A percentile compares a stretch with the other conserved stretches of the same genome.
Evolutionary conservation across 805 yeast species (phyloP).

Genomic region (Wickerhamiella musiphila): DNA sequence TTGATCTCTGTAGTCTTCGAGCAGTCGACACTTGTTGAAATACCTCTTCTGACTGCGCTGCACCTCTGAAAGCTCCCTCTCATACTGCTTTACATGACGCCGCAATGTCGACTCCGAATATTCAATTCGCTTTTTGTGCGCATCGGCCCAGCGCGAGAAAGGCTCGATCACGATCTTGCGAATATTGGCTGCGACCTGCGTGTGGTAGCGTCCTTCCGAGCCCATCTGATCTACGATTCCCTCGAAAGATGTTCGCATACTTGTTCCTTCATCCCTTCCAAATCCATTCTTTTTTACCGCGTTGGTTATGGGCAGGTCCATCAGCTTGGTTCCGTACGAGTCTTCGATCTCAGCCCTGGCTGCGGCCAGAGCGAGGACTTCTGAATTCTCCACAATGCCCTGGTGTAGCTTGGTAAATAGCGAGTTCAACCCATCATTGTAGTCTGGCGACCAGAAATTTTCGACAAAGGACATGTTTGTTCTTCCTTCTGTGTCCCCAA

Average conservation of each 20-base stretch:
- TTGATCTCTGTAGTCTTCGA: constrained; percentile 39
- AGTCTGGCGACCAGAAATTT: constrained; percentile 16
- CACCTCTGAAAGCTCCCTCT: constrained; percentile 32
- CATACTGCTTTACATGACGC: constrained; percentile 35
- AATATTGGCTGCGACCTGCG: constrained; percentile 45
- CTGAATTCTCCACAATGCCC: constrained; percentile 56
- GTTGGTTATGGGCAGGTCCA: constrained; percentile 23
- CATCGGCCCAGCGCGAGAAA: constrained; percentile 56
- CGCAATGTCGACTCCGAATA: constrained; percentile 38
- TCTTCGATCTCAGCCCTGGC: constrained; percentile 59
- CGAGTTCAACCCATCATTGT: constrained; percentile 19
- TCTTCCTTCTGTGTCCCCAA: no score
- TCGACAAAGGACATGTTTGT: constrained; percentile 9
- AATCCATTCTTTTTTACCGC: constrained; percentile 27
- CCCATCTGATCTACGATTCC: constrained; percentile 38
- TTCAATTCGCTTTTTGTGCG: constrained; percentile 49
- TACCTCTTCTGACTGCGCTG: constrained; percentile 44
- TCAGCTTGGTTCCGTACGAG: constrained; percentile 41
- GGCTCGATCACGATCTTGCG: constrained; percentile 47
- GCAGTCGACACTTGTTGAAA: constrained; percentile 57
- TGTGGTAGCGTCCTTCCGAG: constrained; percentile 40
- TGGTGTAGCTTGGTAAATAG: constrained; percentile 24
- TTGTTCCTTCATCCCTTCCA: constrained; percentile 44
- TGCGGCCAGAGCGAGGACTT: constrained; percentile 45
- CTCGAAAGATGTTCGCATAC: constrained; percentile 44